These are phyloP conservation scores for Arachnomyces sp. DNA, from an alignment of 2,329 filamentous ascomycete genomes.

Conservation along the genomic window DNA sequence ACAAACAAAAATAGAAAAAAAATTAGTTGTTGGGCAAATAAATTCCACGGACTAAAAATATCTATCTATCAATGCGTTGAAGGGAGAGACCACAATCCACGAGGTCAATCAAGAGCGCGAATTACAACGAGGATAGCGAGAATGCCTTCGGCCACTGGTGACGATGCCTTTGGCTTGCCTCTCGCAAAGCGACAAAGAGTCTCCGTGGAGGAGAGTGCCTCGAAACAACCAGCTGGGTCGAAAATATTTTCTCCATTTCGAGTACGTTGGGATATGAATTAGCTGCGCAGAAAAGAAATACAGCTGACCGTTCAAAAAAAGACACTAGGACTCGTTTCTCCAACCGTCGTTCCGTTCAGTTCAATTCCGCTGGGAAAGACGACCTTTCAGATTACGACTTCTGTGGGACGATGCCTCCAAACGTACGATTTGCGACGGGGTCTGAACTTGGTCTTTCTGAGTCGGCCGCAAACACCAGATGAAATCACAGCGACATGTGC, in stretches of 20 bases:
- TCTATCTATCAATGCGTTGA: too few relatives aligned
- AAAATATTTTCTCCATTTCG: conserved; percentile 89
- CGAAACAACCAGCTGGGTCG: conserved; percentile 49
- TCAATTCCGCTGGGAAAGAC: conserved; percentile 83
- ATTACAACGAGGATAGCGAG: conserved; percentile 7
- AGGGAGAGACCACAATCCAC: too few relatives aligned
- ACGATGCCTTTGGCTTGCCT: conserved; percentile 53
- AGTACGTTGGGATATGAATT: conserved; percentile 47
- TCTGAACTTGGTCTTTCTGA: conserved; percentile 88
- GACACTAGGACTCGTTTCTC: conserved; percentile 90
- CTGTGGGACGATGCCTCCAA: conserved; percentile 79
- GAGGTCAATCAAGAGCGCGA: neutral
- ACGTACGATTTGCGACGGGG: conserved; percentile 91
- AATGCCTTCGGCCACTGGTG: conserved; percentile 39
- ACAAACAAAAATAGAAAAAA: too few relatives aligned
- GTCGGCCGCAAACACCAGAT: conserved; percentile 77
- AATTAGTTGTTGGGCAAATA: too few relatives aligned
- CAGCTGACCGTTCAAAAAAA: conserved; percentile 31
- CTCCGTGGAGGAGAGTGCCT: conserved; percentile 28
- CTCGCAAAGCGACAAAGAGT: conserved; percentile 72
- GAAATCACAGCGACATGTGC: conserved; percentile 79
- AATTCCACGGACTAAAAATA: too few relatives aligned
- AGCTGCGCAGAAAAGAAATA: neutral
- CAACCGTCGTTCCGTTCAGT: conserved; percentile 83
- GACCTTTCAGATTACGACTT: conserved; percentile 96